Evolutionary conservation across 2,329 filamentous ascomycete genomes (phyloP), one percentile per base, ranked within the genome.

Genomic region (Exophiala sp.): DNA sequence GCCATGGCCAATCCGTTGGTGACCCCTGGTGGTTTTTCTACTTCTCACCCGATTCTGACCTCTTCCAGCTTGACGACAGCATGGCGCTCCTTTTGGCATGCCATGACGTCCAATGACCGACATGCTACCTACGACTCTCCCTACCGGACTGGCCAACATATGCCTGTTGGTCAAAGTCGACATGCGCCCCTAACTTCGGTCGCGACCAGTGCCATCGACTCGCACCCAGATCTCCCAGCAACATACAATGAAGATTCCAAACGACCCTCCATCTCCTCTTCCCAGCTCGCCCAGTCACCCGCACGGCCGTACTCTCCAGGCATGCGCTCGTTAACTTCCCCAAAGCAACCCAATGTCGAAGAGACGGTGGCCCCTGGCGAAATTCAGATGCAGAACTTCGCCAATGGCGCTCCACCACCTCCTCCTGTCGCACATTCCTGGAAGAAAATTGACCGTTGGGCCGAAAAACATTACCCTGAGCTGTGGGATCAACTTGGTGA

Each of bases 311-410:
- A 97, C 70, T 94, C 90, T 0, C 91, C 91, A 9, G 91, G 90
- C 45, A 80, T 94, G 76, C 80, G 90, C 61, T 91, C 88, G n/a
- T 74, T 85, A 50, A 53, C 56, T 9, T 60, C 59, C 8, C 53
- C 59, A 10, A 60, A 58, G 50, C 41, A 23, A 18, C 48, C 53
- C n/a, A 45, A 46, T 16, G 34, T 51, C 14, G 59, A 60, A 29
- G 58, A 60, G 27, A 50, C 53, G 14, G 79, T 83, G 59, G 82
- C 71, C 72, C 81, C 72, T 3, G 86, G 87, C 58, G 91, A 96
- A 68, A 95, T 98, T 56, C 91, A 86, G 60, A 93, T 98, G 88
- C 93, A 96, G 71, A 86, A 86, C 55, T 98, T 98, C 71, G 82
- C 85, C 63, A 90, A 96, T 60, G 93, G 93, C 48, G 78, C 88